Conservation (phyloP, 192 early-diverging fungal genomes). For the Backusella tuberculispora region DNA sequence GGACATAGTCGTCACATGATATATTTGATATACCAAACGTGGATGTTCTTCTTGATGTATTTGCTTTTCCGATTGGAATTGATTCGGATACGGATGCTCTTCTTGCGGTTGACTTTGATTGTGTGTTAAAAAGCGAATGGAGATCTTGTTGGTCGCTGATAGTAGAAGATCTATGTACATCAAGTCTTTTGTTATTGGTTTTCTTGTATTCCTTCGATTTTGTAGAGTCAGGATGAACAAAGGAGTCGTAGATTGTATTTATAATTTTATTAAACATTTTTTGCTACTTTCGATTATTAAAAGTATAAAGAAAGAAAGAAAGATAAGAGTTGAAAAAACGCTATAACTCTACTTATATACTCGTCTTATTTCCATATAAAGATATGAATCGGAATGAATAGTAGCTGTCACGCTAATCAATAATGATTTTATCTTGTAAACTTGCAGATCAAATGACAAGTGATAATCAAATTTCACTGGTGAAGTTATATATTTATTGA, state of each 20-base stretch:
- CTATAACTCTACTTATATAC: background rate
- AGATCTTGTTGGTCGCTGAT: background rate
- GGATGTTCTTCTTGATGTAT: slow-evolving; percentile 10
- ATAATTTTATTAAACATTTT: slow-evolving; percentile 1
- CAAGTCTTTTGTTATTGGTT: background rate
- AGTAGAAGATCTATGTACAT: background rate
- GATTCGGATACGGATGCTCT: background rate
- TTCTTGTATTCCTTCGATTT: background rate
- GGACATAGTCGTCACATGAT: slow-evolving; percentile 35
- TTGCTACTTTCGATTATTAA: background rate
- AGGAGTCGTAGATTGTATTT: background rate
- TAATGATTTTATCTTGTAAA: background rate
- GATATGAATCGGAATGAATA: slow-evolving; percentile 13
- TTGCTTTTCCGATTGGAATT: background rate
- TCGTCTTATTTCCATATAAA: background rate
- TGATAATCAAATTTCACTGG: background rate
- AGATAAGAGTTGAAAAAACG: background rate
- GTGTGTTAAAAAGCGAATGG: background rate
- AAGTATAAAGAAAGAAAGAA: background rate
- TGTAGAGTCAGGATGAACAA: background rate
- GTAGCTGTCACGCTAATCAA: background rate
- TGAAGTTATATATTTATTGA: background rate
- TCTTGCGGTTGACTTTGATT: background rate
- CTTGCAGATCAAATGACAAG: background rate
- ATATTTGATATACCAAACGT: slow-evolving; percentile 34